Evolutionary conservation across 139 green algal species (phyloP).

Genomic region (Microglena sp.): DNA sequence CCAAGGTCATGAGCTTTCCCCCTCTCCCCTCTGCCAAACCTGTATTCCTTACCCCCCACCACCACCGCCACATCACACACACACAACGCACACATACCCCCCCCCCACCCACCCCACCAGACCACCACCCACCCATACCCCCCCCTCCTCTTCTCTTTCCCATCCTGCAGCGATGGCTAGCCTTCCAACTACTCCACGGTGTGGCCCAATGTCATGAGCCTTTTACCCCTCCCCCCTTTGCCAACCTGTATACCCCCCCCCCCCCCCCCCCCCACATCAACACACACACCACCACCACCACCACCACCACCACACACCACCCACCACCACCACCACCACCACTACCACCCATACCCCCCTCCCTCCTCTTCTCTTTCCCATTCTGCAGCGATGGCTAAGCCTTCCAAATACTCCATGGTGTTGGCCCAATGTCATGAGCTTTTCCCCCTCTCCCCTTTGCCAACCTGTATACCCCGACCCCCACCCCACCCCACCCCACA

Average conservation of each 20-base stretch:
- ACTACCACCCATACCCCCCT: neutral
- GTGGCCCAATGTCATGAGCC: neutral
- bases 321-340: neutral
- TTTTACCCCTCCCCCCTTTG: no score
- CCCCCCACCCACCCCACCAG: neutral
- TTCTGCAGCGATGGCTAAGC: no score
- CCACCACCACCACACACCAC: neutral
- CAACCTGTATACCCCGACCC: no score
- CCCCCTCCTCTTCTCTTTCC: neutral
- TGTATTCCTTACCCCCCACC: no score
- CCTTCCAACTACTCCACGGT: neutral
- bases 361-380: neutral
- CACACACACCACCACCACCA: neutral
- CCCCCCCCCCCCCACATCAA: neutral
- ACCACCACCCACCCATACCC: neutral
- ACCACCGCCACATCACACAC: no score
- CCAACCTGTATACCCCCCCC: no score
- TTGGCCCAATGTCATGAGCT: neutral
- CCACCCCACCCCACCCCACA: no score
- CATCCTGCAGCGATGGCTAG: neutral
- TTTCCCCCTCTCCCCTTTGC: no score
- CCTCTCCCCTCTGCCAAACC: no score
- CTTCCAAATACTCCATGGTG: neutral
- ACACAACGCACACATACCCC: no score
- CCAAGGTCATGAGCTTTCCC: no score